phyloP scores from a whole-genome alignment of 2,329 filamentous ascomycete species.

The Aspergillus piperis region DNA sequence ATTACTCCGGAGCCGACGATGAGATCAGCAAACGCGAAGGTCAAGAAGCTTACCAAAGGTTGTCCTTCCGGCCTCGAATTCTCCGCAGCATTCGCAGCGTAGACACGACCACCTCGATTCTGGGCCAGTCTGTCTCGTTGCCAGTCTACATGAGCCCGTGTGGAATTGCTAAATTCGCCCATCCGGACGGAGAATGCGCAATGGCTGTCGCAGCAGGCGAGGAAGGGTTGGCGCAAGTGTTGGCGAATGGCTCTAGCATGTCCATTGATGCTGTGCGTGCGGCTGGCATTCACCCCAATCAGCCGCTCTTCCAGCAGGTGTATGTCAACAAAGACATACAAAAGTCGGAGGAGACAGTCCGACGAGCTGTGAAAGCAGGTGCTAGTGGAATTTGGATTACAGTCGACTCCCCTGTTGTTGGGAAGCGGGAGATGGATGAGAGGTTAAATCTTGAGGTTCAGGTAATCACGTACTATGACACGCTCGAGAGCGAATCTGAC shows the following conservation, averaged over 20 bases:
- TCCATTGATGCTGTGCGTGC: slow-evolving; percentile 43
- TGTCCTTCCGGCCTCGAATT: slow-evolving; percentile 51
- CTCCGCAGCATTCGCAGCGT: slow-evolving; percentile 43
- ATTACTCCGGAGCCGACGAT: slow-evolving; percentile 54
- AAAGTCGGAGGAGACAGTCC: slow-evolving; percentile 28
- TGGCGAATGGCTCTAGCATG: slow-evolving; percentile 43
- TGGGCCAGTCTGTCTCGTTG: slow-evolving; percentile 36
- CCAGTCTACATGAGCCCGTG: slow-evolving; percentile 47
- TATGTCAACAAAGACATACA: slow-evolving; percentile 40
- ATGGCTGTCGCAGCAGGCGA: slow-evolving; percentile 44
- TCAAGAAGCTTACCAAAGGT: slow-evolving; percentile 44
- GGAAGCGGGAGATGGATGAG: slow-evolving; percentile 37
- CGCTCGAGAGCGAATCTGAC: not conserved
- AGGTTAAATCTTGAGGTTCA: slow-evolving; percentile 28
- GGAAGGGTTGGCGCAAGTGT: slow-evolving; percentile 39
- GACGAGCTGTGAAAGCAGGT: slow-evolving; percentile 30
- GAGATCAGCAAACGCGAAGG: slow-evolving; percentile 51
- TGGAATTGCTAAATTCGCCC: slow-evolving; percentile 47
- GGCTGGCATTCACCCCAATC: slow-evolving; percentile 20
- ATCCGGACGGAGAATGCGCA: slow-evolving; percentile 47
- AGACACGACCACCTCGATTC: slow-evolving; percentile 37
- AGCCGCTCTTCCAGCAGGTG: slow-evolving; percentile 40
- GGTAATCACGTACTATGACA: slow-evolving; percentile 18
- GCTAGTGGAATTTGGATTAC: slow-evolving; percentile 36
- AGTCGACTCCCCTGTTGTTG: slow-evolving; percentile 37